Evolutionary conservation across 352 stramenopile species (phyloP).

Genomic region (Globisporangium radiosum): DNA sequence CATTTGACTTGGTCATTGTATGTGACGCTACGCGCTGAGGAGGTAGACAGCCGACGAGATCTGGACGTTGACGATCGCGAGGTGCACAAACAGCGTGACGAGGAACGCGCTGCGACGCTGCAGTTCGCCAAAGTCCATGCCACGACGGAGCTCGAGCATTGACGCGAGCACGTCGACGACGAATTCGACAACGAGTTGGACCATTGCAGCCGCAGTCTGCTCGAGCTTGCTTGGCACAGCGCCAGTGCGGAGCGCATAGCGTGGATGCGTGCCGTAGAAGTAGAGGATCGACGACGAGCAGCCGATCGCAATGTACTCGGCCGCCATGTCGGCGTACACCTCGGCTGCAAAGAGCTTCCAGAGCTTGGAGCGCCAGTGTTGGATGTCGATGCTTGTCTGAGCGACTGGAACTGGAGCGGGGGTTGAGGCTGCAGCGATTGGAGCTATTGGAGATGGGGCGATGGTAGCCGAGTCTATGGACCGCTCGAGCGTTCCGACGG

Average conservation of each 20-base stretch:
- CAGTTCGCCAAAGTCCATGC: background rate
- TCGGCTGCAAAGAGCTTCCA: constrained; percentile 24
- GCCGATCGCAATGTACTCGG: constrained; percentile 36
- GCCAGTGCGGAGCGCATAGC: constrained; percentile 14
- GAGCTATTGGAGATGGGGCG: too few relatives aligned
- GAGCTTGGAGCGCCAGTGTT: constrained; percentile 16
- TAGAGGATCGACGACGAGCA: constrained; percentile 34
- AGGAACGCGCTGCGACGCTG: constrained; percentile 1
- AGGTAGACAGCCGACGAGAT: background rate
- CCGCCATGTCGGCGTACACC: constrained; percentile 32
- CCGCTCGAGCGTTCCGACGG: background rate
- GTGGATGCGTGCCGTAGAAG: constrained; percentile 23
- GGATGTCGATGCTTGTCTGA: background rate
- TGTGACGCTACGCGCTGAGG: background rate
- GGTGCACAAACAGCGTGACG: background rate
- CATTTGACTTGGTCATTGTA: too few relatives aligned
- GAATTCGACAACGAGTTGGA: background rate
- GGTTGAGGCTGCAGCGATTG: background rate
- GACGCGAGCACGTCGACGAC: background rate
- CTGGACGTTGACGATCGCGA: constrained; percentile 1
- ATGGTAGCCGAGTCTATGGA: too few relatives aligned
- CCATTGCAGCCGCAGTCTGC: background rate
- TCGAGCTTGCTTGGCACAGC: background rate
- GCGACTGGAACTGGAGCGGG: too few relatives aligned
- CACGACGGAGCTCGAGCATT: background rate